Evolutionary conservation across 75 land plant species (phyloP), one percentile per base, ranked within the genome.

Genomic region (Selaginella tamariscina): DNA sequence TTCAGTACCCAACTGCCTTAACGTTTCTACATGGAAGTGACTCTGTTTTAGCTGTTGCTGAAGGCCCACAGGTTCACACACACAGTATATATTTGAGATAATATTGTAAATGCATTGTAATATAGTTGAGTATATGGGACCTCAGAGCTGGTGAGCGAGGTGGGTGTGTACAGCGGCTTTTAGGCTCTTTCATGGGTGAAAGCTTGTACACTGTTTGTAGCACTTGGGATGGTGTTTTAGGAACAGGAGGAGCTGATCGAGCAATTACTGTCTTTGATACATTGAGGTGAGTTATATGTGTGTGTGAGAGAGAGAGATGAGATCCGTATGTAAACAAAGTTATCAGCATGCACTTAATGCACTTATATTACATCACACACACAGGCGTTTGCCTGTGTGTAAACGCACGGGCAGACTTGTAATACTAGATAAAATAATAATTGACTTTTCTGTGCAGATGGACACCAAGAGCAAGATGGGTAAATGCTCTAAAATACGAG

Each of bases 41-140:
- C 39, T 70, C 75, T 29, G 31, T 79, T 20, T 71, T 92, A 56
- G 88, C 89, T 29, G 79, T 88, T 31, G 73, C 84, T 33, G 93
- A 92, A 77, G 97, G 93, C 49, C 78, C 83, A 33, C 89, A 92
- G 84, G 97, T 91, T 62, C 13, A n/a, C n/a, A n/a, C n/a, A n/a
- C n/a, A n/a, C n/a, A n/a, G n/a, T n/a, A n/a, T n/a, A n/a, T n/a
- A n/a, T n/a, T n/a, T n/a, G n/a, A n/a, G n/a, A n/a, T n/a, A n/a
- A n/a, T n/a, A n/a, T n/a, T n/a, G n/a, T n/a, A 5, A 39, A 39
- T 15, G 49, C 15, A 5, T 39, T 39, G 5, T 39, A 5, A 5
- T 83, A 20, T 75, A 92, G 97, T 44, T 92, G 55, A 75, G 77
- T 60, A 79, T 92, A 67, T 92, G 93, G 93, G 97, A 88, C 69